Base-by-base conservation (phyloP, 169 alveolate genomes). In the Plasmodium inui region DNA sequence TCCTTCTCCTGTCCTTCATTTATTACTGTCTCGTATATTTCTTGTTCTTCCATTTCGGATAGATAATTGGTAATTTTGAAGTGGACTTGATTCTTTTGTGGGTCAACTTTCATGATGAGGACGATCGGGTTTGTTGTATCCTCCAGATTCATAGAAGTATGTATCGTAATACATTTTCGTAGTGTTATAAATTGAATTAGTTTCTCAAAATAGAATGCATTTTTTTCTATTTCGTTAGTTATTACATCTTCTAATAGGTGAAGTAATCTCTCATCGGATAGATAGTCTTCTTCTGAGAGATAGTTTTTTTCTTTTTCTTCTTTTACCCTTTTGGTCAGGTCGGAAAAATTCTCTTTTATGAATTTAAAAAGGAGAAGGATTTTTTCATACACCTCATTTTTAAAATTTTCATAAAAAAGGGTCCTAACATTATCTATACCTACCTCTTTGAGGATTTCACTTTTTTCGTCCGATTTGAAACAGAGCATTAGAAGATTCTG, bases 341-440 rank as follows among this genome's bases (percentile, higher is more conserved):
- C 50, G 0, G 81, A 1, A 74, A 85, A 73, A 85, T 85, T 85
- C 3, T 73, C 39, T 34, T 67, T 85, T 22, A 85, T 53, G 41
- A 85, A 85, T 17, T 74, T 73, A 39, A 85, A 72, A 30, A 85
- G 30, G n/a, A 74, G 5, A 37, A 5, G 73, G n/a, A 85, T 5
- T 19, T 53, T 32, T 30, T 39, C 61, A 74, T 85, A 73, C 10
- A 85, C 41, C n/a, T 85, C 79, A 32, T 73, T 32, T 50, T 72
- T 73, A 85, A 85, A 85, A 39, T 85, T 32, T 50, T 72, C 85
- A 85, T 26, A 85, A 50, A 74, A 85, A 30, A 50, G 79, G 0
- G 34, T 4, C 39, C 41, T 74, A 0, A 73, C 71, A 46, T 26
- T 85, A 32, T 22, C 30, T 46, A 85, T 73, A 1, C 85, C 85